Evolutionary conservation across 106 monocot genomes (phyloP), one percentile per base, ranked within the genome.

Genomic region (Allium sativum): DNA sequence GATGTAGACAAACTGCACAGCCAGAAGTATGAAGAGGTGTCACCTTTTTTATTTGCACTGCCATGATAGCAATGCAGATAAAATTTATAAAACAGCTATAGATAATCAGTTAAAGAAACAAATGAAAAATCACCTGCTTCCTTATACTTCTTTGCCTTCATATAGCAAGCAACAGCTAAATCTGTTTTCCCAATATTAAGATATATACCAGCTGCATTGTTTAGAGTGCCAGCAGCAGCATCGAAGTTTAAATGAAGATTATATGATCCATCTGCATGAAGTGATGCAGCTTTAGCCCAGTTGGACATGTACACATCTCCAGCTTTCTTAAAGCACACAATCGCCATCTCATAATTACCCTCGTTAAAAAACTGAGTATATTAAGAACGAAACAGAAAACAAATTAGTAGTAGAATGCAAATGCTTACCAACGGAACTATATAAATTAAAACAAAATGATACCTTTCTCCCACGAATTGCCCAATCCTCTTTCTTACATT

Each of bases 281-380:
- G 88, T n/a, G 72, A 68, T 57, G 88, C 80, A 41, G 88, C 88
- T 53, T 58, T 71, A 12, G 88, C 80, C 77, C 71, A 81, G 40
- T 73, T 84, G 43, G 75, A 72, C 42, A 58, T 70, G 21, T 70
- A 68, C 1, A 12, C 51, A 65, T 88, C 81, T 21, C 75, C 81
- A 45, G 70, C 74, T 21, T 77, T 71, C 61, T 78, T 83, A 76
- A 88, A 88, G 67, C 88, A 84, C 73, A 84, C 56, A 3, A 73
- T 68, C 6, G 80, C 80, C 72, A 81, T 78, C 66, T 88, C 84
- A 78, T 65, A 84, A 40, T 76, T 74, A 5, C 43, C 69, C 21
- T 81, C 78, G 42, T 69, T 75, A n/a, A 75, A 84, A 22, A 84
- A 59, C 84, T 84, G 66, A 31, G 31, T 31, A 31, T 31, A 3